Conservation (phyloP, 441 rosid genomes). For the Codiaeum variegatum region DNA sequence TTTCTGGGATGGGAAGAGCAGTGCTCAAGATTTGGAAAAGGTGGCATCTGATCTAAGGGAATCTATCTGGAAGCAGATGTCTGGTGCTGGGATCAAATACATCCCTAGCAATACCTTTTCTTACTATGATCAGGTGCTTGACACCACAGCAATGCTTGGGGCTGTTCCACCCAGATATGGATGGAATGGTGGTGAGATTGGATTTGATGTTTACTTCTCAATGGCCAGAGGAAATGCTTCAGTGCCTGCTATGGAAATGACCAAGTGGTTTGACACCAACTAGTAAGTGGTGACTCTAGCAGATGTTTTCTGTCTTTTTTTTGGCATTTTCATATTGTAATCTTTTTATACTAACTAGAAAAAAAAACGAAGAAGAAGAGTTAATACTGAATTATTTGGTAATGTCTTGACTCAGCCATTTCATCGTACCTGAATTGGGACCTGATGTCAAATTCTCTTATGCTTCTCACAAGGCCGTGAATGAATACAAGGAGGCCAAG, state of each 20-base stretch:
- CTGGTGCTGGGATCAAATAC: conserved; percentile 73
- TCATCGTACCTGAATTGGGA: conserved; percentile 94
- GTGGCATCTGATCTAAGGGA: conserved; percentile 80
- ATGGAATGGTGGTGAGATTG: conserved; percentile 82
- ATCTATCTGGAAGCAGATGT: conserved; percentile 93
- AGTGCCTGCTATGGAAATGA: conserved; percentile 98
- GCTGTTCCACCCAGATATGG: conserved; percentile 90
- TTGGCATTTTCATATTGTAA: not conserved
- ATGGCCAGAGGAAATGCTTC: conserved; percentile 98
- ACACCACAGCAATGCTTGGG: conserved; percentile 89
- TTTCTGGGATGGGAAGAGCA: conserved; percentile 97
- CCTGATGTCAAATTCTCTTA: conserved; percentile 83
- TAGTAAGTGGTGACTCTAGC: conserved; percentile 58
- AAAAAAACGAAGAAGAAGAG: not conserved
- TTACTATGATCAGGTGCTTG: conserved; percentile 83
- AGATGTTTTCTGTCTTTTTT: not conserved
- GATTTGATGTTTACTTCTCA: conserved; percentile 75
- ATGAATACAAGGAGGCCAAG: conserved; percentile 93
- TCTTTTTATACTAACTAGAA: not conserved
- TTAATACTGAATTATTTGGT: conserved; percentile 2
- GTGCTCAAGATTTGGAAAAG: conserved; percentile 77
- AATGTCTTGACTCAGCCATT: conserved; percentile 55
- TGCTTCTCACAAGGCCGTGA: conserved; percentile 95
- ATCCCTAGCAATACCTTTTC: conserved; percentile 98
- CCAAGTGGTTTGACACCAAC: conserved; percentile 99